Base-by-base conservation (phyloP, 805 yeast genomes). In the Tetrapisispora arboricola region DNA sequence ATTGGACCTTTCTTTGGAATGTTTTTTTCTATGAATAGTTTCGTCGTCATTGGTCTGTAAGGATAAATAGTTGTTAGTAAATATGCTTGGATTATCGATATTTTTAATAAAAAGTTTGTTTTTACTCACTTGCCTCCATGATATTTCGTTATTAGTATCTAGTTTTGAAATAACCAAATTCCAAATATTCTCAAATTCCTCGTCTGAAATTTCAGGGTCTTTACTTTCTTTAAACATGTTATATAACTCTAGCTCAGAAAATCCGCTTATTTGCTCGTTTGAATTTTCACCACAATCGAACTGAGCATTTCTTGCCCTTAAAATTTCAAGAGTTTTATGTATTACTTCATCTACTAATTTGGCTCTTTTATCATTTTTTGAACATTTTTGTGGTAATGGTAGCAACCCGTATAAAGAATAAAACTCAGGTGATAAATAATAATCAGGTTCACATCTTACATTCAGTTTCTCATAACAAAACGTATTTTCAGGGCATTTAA, bases 401-500 rank as follows among this genome's bases (percentile, higher is more conserved):
- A 84, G 61, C 13, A 75, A 42, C 5, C 84, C 80, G 43, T 71
- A 67, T 25, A 76, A 55, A 36, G 49, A 48, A 36, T 41, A 49
- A 7, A 32, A 34, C 12, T 57, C 47, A 24, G 46, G 41, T 30
- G 74, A 63, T 47, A 73, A 67, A 13, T 80, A 79, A 39, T 71
- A 66, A 42, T 80, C 94, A 34, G 77, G 78, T 49, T 75, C 78
- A 61, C 98, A 90, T 42, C 72, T 76, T 8, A 84, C 53, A 39
- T 70, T 65, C 50, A 82, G 65, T 34, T 69, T 57, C 19, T 76
- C 74, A 47, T 70, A 76, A 61, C 97, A 90, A 29, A 74, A 66
- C 0, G 88, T 92, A 61, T 88, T 79, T 3, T 69, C 72, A 2
- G 97, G 96, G 56, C 97, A 90, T 20, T 73, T 73, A 4, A 73